Evolutionary conservation across 2,329 filamentous ascomycete species (phyloP).

Genomic region (Purpureocillium lavendulum): DNA sequence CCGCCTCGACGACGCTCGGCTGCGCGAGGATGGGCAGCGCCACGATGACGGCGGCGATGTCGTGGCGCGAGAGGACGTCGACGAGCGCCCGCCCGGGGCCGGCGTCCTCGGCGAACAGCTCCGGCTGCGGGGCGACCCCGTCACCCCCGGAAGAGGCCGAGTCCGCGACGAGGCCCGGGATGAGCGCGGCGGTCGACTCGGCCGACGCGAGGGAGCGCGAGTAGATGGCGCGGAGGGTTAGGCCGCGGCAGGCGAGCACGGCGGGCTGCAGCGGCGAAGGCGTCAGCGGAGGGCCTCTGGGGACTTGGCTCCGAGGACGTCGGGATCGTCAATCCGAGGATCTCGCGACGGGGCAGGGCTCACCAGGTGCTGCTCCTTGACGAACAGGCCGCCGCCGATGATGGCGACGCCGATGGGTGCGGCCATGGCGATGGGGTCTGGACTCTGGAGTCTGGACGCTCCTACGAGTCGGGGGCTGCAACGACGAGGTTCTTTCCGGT

Average conservation of each 20-base stretch:
- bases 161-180: constrained; percentile 16
- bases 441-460: too few species aligned
- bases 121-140: constrained; percentile 9
- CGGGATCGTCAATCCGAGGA: neutral
- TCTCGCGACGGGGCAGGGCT: constrained; percentile 6
- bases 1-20: constrained; percentile 48
- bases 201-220: constrained; percentile 54
- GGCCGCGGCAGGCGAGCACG: constrained; percentile 38
- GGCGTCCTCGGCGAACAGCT: constrained; percentile 51
- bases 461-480: too few species aligned
- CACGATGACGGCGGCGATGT: constrained; percentile 48
- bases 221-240: constrained; percentile 57
- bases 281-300: too few species aligned
- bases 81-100: constrained; percentile 35
- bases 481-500: too few species aligned
- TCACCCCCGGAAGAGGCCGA: constrained; percentile 9
- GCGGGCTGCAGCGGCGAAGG: too few species aligned
- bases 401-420: constrained; percentile 47
- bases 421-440: neutral
- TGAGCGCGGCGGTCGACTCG: constrained; percentile 31
- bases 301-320: too few species aligned
- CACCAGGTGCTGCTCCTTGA: constrained; percentile 49
- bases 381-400: constrained; percentile 56
- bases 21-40: constrained; percentile 57
- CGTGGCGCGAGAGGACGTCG: constrained; percentile 43